phyloP scores from a whole-genome alignment of 2,329 filamentous ascomycete species.

The Ophiostoma ips region DNA sequence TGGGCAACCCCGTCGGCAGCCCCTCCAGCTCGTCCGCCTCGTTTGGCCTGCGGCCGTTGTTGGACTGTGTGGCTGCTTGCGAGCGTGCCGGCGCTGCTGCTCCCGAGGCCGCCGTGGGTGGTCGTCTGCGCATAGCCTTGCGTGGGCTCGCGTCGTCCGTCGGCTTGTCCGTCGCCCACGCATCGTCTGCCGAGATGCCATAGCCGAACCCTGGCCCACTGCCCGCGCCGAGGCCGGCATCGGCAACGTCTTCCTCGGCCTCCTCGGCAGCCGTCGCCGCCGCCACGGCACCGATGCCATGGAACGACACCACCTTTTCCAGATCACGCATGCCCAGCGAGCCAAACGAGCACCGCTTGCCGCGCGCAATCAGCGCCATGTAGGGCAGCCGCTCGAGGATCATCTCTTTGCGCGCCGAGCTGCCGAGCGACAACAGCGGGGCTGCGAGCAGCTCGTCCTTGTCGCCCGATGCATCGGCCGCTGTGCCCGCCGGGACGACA shows the following conservation, averaged over 20 bases:
- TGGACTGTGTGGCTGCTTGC: conserved; percentile 7
- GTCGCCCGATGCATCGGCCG: background rate
- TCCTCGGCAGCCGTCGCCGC: conserved; percentile 30
- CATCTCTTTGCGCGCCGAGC: conserved; percentile 56
- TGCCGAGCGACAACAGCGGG: conserved; percentile 41
- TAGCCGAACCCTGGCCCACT: too few relatives aligned
- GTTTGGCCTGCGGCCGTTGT: conserved; percentile 17
- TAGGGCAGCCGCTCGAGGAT: conserved; percentile 81
- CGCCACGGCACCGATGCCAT: conserved; percentile 36
- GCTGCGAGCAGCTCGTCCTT: background rate
- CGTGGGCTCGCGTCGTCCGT: conserved; percentile 37
- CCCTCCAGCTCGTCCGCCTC: conserved; percentile 20
- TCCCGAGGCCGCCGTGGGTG: background rate
- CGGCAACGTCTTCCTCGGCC: conserved; percentile 24
- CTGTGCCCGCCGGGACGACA: background rate
- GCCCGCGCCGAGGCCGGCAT: conserved; percentile 3
- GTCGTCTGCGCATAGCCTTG: conserved; percentile 25
- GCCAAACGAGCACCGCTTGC: conserved; percentile 23
- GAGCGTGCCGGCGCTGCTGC: background rate
- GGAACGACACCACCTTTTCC: conserved; percentile 55
- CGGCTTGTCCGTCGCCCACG: conserved; percentile 49
- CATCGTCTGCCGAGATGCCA: conserved; percentile 29
- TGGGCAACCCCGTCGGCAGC: conserved; percentile 25
- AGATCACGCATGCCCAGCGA: conserved; percentile 39
- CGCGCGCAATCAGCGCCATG: conserved; percentile 51